A percentile compares a stretch with the other conserved stretches of the same genome.
Conservation (phyloP, 768 basidiomycete genomes). For the Panaeolus papilionaceus region DNA sequence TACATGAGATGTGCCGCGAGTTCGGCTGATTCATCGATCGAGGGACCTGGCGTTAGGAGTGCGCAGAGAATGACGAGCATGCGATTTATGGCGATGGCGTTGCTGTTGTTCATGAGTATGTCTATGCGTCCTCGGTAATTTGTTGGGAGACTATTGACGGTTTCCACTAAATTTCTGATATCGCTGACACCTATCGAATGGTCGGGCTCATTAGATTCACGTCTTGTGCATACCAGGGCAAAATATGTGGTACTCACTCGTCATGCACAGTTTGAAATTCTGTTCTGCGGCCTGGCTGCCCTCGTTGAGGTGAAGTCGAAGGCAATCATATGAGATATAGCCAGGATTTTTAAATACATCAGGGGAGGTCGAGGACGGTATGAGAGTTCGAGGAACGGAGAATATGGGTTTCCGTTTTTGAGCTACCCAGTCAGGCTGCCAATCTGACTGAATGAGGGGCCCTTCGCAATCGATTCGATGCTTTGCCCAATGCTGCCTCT, state of each 20-base stretch:
- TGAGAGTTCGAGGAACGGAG: constrained; percentile 19
- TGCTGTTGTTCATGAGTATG: constrained; percentile 45
- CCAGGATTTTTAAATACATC: constrained; percentile 31
- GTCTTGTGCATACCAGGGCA: not conserved
- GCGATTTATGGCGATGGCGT: constrained; percentile 44
- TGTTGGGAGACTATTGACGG: constrained; percentile 43
- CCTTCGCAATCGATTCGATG: constrained; percentile 44
- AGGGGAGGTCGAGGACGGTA: constrained; percentile 18
- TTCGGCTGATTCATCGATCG: constrained; percentile 48
- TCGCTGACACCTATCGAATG: constrained; percentile 37
- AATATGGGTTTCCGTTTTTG: constrained; percentile 36
- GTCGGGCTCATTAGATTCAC: not conserved
- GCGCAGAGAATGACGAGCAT: constrained; percentile 46
- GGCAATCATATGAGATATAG: constrained; percentile 39
- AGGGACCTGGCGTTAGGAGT: constrained; percentile 44
- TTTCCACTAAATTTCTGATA: constrained; percentile 41
- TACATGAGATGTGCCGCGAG: constrained; percentile 50
- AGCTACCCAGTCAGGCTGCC: constrained; percentile 42
- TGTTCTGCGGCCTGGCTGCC: constrained; percentile 26
- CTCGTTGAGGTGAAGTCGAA: constrained; percentile 39
- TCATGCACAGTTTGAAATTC: constrained; percentile 42
- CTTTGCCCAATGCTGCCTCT: constrained; percentile 41
- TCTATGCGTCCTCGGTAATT: constrained; percentile 43
- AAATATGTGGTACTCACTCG: constrained; percentile 28
- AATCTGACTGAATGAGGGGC: constrained; percentile 31